These are phyloP conservation scores for Pseudogymnoascus sp. DNA, from an alignment of 2,329 filamentous ascomycete species.

Conservation along the genomic window DNA sequence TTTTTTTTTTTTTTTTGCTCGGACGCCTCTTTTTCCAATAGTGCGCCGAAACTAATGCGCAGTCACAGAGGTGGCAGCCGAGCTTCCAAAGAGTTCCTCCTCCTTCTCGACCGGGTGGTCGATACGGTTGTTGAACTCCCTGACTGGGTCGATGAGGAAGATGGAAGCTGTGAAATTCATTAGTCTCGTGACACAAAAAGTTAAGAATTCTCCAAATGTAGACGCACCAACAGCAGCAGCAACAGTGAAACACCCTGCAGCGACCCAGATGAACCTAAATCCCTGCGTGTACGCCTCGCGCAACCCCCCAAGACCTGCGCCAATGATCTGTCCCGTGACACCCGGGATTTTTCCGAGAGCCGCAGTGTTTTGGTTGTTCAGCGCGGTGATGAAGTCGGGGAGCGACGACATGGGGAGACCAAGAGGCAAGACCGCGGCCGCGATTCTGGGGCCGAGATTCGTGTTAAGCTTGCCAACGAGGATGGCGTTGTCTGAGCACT, in stretches of 20 bases:
- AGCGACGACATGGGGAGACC: slow-evolving; percentile 25
- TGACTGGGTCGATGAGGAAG: slow-evolving; percentile 30
- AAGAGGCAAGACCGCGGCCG: slow-evolving; percentile 25
- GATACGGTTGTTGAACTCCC: slow-evolving; percentile 34
- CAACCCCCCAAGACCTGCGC: slow-evolving; percentile 22
- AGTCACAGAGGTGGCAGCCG: background rate
- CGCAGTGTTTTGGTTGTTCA: slow-evolving; percentile 24
- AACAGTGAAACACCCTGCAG: slow-evolving; percentile 26
- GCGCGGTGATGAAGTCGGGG: slow-evolving; percentile 23
- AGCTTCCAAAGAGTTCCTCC: slow-evolving; percentile 19
- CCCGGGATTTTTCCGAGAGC: slow-evolving; percentile 25
- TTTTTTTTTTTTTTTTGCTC: background rate
- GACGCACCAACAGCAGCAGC: slow-evolving; percentile 11
- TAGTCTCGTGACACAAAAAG: slow-evolving; percentile 16
- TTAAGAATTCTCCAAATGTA: background rate
- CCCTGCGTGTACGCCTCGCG: slow-evolving; percentile 25
- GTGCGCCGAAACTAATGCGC: background rate
- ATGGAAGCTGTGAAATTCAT: slow-evolving; percentile 13
- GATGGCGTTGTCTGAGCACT: slow-evolving; percentile 24
- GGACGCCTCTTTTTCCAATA: background rate
- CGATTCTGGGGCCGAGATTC: slow-evolving; percentile 28
- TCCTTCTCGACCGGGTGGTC: slow-evolving; percentile 33
- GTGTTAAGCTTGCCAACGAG: slow-evolving; percentile 26
- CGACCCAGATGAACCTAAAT: slow-evolving; percentile 31
- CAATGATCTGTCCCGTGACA: slow-evolving; percentile 27